Percentiles rank a stretch among this genome's conserved stretches.
These are phyloP conservation scores for Pythium brassicae DNA, from an alignment of 352 stramenopile genomes.

Conservation along the genomic window DNA sequence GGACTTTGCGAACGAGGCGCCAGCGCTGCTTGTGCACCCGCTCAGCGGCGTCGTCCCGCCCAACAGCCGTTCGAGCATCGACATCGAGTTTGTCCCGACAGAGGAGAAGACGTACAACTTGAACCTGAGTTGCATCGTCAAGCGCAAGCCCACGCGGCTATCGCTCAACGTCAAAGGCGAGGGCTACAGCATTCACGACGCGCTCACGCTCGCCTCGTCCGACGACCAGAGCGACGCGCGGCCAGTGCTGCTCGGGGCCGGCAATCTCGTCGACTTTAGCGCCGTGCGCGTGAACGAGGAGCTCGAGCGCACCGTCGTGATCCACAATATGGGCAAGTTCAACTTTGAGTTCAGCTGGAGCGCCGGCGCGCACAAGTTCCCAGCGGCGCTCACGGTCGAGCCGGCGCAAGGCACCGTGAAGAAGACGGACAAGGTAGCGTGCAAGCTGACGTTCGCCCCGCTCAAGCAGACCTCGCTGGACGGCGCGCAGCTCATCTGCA, in stretches of 20 bases:
- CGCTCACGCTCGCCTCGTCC: constrained; percentile 32
- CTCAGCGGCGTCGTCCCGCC: constrained; percentile 88
- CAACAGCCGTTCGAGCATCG: constrained; percentile 74
- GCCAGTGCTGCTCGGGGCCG: constrained; percentile 17
- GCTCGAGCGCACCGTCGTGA: constrained; percentile 53
- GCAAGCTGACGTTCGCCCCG: constrained; percentile 73
- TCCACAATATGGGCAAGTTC: constrained; percentile 93
- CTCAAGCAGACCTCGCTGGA: constrained; percentile 76
- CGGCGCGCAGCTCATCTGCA: constrained; percentile 63
- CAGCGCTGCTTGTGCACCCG: constrained; percentile 80
- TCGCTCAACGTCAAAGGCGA: constrained; percentile 94
- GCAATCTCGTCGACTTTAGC: constrained; percentile 85
- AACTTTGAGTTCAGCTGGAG: constrained; percentile 93
- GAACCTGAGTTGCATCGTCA: constrained; percentile 90
- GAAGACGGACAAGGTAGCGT: constrained; percentile 81
- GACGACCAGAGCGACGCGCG: constrained; percentile 40
- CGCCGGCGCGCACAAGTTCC: constrained; percentile 22
- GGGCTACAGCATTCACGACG: constrained; percentile 90
- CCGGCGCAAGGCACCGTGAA: constrained; percentile 82
- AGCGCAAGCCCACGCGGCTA: constrained; percentile 89
- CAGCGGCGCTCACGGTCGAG: constrained; percentile 50
- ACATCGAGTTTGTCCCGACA: constrained; percentile 87
- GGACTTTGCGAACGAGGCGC: constrained; percentile 70
- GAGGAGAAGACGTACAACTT: constrained; percentile 93
- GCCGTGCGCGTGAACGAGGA: constrained; percentile 83